Conservation (phyloP, 164 flowering plant genomes). For the Macadamia tetraphylla region DNA sequence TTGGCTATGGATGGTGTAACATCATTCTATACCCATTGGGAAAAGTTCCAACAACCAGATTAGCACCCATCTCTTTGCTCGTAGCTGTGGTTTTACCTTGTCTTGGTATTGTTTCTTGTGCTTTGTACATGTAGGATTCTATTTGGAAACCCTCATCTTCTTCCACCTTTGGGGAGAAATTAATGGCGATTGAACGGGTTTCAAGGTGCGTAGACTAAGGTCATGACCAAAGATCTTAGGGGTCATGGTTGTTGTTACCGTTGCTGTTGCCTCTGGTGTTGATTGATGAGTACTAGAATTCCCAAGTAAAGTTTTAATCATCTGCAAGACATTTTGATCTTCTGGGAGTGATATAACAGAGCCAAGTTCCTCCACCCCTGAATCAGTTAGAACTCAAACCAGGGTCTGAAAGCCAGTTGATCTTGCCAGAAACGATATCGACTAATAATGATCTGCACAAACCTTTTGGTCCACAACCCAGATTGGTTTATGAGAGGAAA, state of each 20-base stretch:
- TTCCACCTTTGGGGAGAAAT: slow-evolving; percentile 34
- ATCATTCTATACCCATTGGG: slow-evolving; percentile 43
- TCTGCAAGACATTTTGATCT: slow-evolving; percentile 24
- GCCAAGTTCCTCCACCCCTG: slow-evolving; percentile 80
- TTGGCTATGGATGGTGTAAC: slow-evolving; percentile 32
- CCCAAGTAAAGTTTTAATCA: slow-evolving; percentile 27
- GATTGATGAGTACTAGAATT: slow-evolving; percentile 21
- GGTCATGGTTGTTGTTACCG: slow-evolving; percentile 8
- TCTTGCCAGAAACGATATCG: slow-evolving; percentile 49
- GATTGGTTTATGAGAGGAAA: too few relatives aligned
- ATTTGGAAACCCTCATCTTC: slow-evolving; percentile 38
- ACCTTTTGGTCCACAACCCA: slow-evolving; percentile 19
- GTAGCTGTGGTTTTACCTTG: slow-evolving; percentile 5
- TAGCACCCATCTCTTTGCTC: slow-evolving; percentile 14
- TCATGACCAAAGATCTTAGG: slow-evolving; percentile 72
- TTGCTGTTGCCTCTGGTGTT: too few relatives aligned
- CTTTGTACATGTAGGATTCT: slow-evolving; percentile 26
- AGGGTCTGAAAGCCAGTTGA: slow-evolving; percentile 52
- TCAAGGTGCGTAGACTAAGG: slow-evolving; percentile 48
- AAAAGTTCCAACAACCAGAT: slow-evolving; percentile 4
- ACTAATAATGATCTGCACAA: slow-evolving; percentile 44
- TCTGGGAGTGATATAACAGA: slow-evolving; percentile 45
- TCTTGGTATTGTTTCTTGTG: slow-evolving; percentile 13
- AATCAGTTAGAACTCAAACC: slow-evolving; percentile 58
- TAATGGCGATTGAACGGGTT: slow-evolving; percentile 33